These are phyloP conservation scores for Neocucurbitaria cava DNA, from an alignment of 2,329 filamentous ascomycete species.

Conservation along the genomic window DNA sequence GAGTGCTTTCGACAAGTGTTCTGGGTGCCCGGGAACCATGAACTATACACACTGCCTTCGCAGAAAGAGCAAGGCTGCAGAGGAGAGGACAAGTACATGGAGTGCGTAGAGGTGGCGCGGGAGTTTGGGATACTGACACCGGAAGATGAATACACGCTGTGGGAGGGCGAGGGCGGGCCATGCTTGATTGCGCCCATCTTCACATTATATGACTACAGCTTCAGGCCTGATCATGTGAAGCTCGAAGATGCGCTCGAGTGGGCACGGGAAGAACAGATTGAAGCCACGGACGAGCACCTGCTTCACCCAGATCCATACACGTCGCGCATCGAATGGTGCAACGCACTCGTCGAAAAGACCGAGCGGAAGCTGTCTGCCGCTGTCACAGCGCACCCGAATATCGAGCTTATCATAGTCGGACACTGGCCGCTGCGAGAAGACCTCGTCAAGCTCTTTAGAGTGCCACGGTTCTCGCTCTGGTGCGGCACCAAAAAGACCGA, in stretches of 20 bases:
- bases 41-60: conserved; percentile 61
- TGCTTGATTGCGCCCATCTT: conserved; percentile 63
- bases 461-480: conserved; percentile 56
- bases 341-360: conserved; percentile 49
- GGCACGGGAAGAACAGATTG: conserved; percentile 55
- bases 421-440: conserved; percentile 58
- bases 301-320: conserved; percentile 55
- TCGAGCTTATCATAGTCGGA: conserved; percentile 52
- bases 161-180: conserved; percentile 60
- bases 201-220: conserved; percentile 67
- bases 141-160: conserved; percentile 62
- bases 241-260: conserved; percentile 57
- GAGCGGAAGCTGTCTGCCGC: conserved; percentile 51
- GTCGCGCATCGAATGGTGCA: conserved; percentile 55
- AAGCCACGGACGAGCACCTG: conserved; percentile 55
- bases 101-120: conserved; percentile 62
- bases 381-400: conserved; percentile 34
- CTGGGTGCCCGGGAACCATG: conserved; percentile 66
- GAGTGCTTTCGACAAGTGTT: conserved; percentile 56
- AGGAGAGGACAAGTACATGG: conserved; percentile 62
- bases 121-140: conserved; percentile 62
- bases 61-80: conserved; percentile 47
- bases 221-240: conserved; percentile 58
- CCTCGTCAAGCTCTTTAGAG: conserved; percentile 50
- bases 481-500: conserved; percentile 57